Conservation (phyloP, 495 filamentous ascomycete genomes). For the Extremus antarcticus region DNA sequence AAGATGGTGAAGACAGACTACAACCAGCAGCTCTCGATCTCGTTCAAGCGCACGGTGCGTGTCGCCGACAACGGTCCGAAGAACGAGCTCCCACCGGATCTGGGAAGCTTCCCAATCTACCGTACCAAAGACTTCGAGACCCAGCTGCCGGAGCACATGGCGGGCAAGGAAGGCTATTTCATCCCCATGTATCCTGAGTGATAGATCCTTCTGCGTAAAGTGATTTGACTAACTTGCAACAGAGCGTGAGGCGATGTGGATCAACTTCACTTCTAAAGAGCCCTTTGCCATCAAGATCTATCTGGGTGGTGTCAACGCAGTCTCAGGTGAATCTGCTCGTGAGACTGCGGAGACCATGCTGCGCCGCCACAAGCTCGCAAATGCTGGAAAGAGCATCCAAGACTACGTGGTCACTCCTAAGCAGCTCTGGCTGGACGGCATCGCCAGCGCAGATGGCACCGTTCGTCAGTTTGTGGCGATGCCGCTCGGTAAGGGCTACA, state of each 20-base stretch:
- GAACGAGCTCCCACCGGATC: constrained; percentile 30
- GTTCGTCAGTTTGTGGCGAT: constrained; percentile 38
- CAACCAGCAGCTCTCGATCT: neutral
- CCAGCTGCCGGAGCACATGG: constrained; percentile 27
- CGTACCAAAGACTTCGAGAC: constrained; percentile 24
- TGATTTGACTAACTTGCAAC: neutral
- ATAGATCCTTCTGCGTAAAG: constrained; percentile 2
- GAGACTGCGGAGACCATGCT: constrained; percentile 23
- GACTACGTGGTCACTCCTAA: constrained; percentile 39
- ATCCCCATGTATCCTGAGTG: constrained; percentile 32
- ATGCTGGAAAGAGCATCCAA: constrained; percentile 24
- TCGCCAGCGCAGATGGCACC: constrained; percentile 22
- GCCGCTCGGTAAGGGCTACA: constrained; percentile 35
- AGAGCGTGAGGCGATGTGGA: constrained; percentile 39
- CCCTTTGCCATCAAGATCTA: constrained; percentile 38
- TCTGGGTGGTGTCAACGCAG: constrained; percentile 38
- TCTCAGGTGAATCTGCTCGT: constrained; percentile 32
- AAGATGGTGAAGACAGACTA: neutral
- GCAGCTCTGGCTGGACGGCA: constrained; percentile 41
- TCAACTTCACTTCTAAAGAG: constrained; percentile 24
- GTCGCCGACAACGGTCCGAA: constrained; percentile 32
- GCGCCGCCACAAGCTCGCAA: constrained; percentile 4
- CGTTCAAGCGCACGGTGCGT: constrained; percentile 36
- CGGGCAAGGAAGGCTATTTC: constrained; percentile 36
- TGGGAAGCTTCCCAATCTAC: constrained; percentile 36